Conservation (phyloP, 2,329 filamentous ascomycete genomes). For the Epichloe brachyelytri region DNA sequence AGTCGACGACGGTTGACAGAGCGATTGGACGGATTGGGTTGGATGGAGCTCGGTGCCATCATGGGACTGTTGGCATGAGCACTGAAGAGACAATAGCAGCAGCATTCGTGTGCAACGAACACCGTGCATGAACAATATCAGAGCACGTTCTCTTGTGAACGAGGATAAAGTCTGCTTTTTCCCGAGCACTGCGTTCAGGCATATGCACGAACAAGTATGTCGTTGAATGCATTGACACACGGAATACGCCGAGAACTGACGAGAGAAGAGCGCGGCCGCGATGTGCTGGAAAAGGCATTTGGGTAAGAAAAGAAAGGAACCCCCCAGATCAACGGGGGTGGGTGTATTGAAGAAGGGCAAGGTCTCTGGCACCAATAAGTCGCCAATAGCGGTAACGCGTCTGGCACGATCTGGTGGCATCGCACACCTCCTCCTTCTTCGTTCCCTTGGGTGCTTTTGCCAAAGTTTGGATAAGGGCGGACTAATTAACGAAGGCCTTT, state of each 20-base stretch:
- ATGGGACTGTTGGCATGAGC: neutral
- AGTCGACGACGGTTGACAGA: constrained; percentile 5
- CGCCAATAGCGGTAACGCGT: neutral
- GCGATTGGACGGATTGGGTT: constrained; percentile 3
- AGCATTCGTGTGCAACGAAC: neutral
- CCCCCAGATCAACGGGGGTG: neutral
- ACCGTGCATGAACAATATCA: neutral
- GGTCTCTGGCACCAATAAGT: neutral
- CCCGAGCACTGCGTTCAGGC: neutral
- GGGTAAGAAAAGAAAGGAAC: neutral
- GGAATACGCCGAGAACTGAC: neutral
- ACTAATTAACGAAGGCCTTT: neutral
- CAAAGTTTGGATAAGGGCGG: neutral
- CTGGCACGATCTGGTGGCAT: neutral
- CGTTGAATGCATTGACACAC: neutral
- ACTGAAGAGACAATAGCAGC: neutral
- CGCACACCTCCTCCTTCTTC: neutral
- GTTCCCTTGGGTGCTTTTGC: neutral
- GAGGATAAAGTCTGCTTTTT: neutral
- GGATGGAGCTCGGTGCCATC: neutral
- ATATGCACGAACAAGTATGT: neutral
- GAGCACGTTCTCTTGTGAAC: neutral
- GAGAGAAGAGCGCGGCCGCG: constrained; percentile 5
- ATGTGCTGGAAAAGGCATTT: neutral
- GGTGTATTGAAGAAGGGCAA: neutral